These are phyloP conservation scores for Tripterygium wilfordii DNA, from an alignment of 177 flowering plant species.

Conservation along the genomic window DNA sequence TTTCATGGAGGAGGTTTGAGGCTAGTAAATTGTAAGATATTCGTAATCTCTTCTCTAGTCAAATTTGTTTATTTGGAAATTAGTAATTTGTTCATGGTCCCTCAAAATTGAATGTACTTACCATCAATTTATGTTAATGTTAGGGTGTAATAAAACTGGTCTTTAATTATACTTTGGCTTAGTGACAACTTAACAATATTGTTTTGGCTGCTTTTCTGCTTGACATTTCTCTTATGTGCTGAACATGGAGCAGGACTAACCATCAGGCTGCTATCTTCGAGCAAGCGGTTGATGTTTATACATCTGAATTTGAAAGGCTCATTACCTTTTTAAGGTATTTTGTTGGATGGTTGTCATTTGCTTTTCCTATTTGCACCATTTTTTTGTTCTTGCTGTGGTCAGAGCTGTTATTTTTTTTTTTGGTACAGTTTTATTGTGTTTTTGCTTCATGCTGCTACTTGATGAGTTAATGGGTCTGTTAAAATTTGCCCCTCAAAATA, in stretches of 20 bases:
- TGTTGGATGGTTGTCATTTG: no score
- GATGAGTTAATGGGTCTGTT: no score
- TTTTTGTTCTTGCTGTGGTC: conserved; percentile 1
- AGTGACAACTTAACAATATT: neutral
- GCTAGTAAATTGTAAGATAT: conserved; percentile 61
- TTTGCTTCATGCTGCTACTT: no score
- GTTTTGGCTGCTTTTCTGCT: conserved; percentile 4
- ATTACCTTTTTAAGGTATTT: conserved; percentile 74
- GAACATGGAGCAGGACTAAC: conserved; percentile 37
- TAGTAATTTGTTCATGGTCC: no score
- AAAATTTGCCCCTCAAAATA: no score
- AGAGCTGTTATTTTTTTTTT: no score
- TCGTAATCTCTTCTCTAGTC: conserved; percentile 5
- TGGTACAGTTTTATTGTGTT: no score
- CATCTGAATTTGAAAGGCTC: conserved; percentile 77
- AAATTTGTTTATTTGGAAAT: no score
- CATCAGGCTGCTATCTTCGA: conserved; percentile 44
- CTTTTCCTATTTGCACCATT: neutral
- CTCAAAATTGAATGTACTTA: no score
- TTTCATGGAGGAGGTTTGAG: conserved; percentile 63
- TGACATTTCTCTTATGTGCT: conserved; percentile 1
- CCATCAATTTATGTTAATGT: no score
- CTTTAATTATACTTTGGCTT: neutral
- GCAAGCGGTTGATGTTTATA: conserved; percentile 65
- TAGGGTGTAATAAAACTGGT: neutral